Evolutionary conservation across 202 grass and related monocot species (phyloP).

Genomic region (Carex sylvatica): DNA sequence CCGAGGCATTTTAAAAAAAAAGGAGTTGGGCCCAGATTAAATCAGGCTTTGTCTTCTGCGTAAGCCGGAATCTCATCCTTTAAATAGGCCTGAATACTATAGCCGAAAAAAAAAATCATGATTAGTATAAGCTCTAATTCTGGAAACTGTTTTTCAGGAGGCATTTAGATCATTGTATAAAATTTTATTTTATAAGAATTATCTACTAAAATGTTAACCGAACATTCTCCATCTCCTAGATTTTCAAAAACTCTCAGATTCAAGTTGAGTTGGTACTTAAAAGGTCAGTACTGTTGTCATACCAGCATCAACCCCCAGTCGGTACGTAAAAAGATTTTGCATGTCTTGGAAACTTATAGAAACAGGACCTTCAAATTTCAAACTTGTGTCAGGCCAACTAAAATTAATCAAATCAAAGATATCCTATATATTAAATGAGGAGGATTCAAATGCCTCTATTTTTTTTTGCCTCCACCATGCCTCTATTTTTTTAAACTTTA

Average conservation of each 20-base stretch:
- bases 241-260: neutral
- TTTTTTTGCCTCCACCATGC: too few relatives aligned
- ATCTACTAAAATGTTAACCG: too few relatives aligned
- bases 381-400: neutral
- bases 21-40: neutral
- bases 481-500: too few relatives aligned
- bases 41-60: neutral
- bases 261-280: neutral
- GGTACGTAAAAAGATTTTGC: neutral
- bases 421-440: neutral
- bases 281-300: neutral
- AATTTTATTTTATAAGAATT: too few relatives aligned
- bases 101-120: too few relatives aligned
- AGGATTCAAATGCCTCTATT: too few relatives aligned
- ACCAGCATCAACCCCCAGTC: neutral
- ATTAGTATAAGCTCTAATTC: too few relatives aligned
- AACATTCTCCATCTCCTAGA: neutral
- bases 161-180: too few relatives aligned
- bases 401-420: neutral
- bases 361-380: neutral
- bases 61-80: neutral
- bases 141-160: too few relatives aligned
- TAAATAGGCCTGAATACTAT: neutral
- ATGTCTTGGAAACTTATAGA: neutral
- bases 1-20: too few relatives aligned